These are phyloP conservation scores for Heritiera fomes DNA, from an alignment of 345 rosid genomes.

Conservation along the genomic window DNA sequence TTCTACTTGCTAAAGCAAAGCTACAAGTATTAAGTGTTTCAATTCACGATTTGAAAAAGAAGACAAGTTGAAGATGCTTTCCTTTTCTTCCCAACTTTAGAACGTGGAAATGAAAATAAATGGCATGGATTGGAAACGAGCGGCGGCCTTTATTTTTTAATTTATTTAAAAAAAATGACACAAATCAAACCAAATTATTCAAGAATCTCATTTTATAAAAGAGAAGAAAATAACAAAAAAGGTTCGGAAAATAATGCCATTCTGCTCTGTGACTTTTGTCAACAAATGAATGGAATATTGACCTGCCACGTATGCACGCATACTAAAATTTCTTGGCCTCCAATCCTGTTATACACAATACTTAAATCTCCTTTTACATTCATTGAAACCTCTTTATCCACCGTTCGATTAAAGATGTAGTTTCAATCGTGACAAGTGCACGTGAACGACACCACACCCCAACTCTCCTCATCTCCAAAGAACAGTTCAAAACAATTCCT, in stretches of 20 bases:
- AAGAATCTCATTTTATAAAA: no score
- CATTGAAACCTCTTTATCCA: not conserved
- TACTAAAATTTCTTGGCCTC: slow-evolving; percentile 19
- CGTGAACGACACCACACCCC: not conserved
- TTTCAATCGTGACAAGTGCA: not conserved
- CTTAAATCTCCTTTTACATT: not conserved
- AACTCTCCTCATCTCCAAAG: not conserved
- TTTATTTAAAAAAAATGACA: no score
- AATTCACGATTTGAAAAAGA: not conserved
- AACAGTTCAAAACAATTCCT: slow-evolving; percentile 11
- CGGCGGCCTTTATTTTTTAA: slow-evolving; percentile 7
- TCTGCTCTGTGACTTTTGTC: no score
- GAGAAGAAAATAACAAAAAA: no score
- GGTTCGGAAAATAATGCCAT: no score
- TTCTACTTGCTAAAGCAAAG: not conserved
- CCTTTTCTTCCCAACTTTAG: not conserved
- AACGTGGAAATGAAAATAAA: not conserved
- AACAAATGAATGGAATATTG: slow-evolving; percentile 6
- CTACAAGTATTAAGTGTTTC: not conserved
- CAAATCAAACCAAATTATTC: no score
- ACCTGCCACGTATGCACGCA: slow-evolving; percentile 18
- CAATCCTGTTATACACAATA: not conserved
- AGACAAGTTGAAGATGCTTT: slow-evolving; percentile 7
- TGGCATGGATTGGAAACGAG: slow-evolving; percentile 25
- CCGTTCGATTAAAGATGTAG: slow-evolving; percentile 24